A percentile compares a stretch with the other conserved stretches of the same genome.
These are phyloP conservation scores for Fusarium clavum DNA, from an alignment of 2,329 filamentous ascomycete genomes.

Conservation along the genomic window DNA sequence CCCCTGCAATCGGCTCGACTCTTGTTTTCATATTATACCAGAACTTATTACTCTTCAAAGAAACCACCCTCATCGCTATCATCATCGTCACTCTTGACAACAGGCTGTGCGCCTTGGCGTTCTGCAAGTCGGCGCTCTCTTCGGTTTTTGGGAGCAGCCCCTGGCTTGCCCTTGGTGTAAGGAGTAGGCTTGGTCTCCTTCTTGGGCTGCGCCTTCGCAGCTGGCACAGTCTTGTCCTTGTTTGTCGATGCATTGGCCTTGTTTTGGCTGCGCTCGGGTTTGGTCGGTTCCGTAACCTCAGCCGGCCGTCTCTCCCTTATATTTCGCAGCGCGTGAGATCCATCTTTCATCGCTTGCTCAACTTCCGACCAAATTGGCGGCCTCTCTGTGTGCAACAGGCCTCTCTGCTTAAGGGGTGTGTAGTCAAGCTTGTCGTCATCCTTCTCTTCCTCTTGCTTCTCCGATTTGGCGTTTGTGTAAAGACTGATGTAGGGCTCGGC, in stretches of 20 bases:
- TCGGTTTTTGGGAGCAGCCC: constrained; percentile 50
- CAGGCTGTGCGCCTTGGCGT: constrained; percentile 49
- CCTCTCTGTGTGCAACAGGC: constrained; percentile 59
- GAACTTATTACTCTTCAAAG: constrained; percentile 58
- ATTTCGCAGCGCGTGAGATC: constrained; percentile 61
- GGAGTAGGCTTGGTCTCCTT: constrained; percentile 34
- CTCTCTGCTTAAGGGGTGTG: constrained; percentile 55
- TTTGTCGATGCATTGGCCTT: constrained; percentile 32
- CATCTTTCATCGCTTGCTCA: constrained; percentile 71
- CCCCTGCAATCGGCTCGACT: background rate
- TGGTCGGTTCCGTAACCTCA: constrained; percentile 24
- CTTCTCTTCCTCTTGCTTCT: constrained; percentile 52
- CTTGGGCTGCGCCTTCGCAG: constrained; percentile 35
- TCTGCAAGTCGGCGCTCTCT: constrained; percentile 52
- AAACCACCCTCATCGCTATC: constrained; percentile 68
- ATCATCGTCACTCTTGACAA: constrained; percentile 56
- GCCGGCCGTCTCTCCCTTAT: constrained; percentile 64
- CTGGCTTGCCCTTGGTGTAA: constrained; percentile 37
- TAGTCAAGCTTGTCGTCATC: constrained; percentile 44
- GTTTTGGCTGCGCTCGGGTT: constrained; percentile 26
- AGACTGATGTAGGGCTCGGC: constrained; percentile 76
- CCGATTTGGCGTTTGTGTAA: constrained; percentile 58
- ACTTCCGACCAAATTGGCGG: constrained; percentile 76
- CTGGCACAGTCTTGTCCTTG: constrained; percentile 32
- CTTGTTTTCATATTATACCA: background rate